phyloP scores from a whole-genome alignment of 1,284 basidiomycete genomes.

The Cryptococcus amylolentus region DNA sequence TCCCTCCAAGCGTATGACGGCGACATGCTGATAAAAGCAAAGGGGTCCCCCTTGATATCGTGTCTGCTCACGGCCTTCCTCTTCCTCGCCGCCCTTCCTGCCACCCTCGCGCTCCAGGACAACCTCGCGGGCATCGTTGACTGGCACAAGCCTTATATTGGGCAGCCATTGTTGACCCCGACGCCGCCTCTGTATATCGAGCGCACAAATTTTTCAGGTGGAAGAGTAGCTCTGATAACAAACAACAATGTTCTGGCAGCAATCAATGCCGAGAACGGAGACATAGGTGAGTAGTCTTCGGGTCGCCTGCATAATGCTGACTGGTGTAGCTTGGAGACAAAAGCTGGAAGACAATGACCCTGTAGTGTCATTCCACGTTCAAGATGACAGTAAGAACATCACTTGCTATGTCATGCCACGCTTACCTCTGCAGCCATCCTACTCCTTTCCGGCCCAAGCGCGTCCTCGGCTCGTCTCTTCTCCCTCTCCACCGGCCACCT shows the following conservation, averaged over 20 bases:
- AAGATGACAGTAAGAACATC: conserved; percentile 57
- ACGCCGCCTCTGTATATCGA: conserved; percentile 44
- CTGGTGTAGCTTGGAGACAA: conserved; percentile 72
- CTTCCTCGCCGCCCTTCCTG: neutral
- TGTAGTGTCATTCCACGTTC: conserved; percentile 65
- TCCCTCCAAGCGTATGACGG: too few relatives aligned
- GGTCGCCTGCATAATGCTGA: conserved; percentile 1
- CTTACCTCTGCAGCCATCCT: conserved; percentile 57
- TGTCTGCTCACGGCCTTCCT: too few relatives aligned
- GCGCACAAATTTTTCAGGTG: conserved; percentile 2
- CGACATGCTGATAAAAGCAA: too few relatives aligned
- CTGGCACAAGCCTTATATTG: conserved; percentile 75
- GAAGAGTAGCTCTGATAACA: conserved; percentile 59
- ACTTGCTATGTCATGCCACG: neutral
- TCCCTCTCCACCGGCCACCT: conserved; percentile 65
- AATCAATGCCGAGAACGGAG: conserved; percentile 66
- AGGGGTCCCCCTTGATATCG: too few relatives aligned
- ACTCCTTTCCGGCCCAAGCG: conserved; percentile 70
- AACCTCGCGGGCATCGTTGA: conserved; percentile 69
- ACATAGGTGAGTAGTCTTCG: conserved; percentile 59
- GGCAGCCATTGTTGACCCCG: conserved; percentile 57
- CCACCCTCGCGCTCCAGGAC: conserved; percentile 32
- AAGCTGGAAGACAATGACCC: conserved; percentile 64
- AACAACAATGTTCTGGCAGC: conserved; percentile 74
- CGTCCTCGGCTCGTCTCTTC: conserved; percentile 67